A percentile compares a stretch with the other conserved stretches of the same genome.
Evolutionary conservation across 441 rosid genomes (phyloP).

Genomic region (Pelargonium fulgidum): DNA sequence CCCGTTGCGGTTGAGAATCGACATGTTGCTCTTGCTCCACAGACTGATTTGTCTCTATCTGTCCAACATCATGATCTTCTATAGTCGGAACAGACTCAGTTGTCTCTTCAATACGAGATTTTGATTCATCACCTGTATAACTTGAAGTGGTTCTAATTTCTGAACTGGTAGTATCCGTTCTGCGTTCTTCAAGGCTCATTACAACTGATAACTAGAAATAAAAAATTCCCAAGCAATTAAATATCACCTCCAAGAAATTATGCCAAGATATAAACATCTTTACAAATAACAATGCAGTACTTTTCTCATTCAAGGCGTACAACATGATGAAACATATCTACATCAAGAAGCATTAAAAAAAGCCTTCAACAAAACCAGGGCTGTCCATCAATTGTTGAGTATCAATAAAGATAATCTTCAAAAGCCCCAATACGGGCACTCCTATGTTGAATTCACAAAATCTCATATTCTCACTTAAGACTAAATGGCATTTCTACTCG

Average conservation of each 20-base stretch:
- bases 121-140: conserved; percentile 39
- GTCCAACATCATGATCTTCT: conserved; percentile 22
- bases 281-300: no score
- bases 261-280: no score
- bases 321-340: no score
- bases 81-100: conserved; percentile 17
- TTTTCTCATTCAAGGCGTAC: no score
- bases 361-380: no score
- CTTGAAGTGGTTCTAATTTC: conserved; percentile 28
- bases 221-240: conserved; percentile 13
- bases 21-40: conserved; percentile 35
- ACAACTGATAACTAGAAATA: conserved; percentile 38
- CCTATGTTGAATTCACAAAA: no score
- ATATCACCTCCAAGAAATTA: not conserved
- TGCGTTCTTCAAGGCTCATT: conserved; percentile 42
- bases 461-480: no score
- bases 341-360: no score
- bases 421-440: no score
- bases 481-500: no score
- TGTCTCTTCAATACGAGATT: conserved; percentile 34
- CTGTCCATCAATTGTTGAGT: no score
- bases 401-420: no score
- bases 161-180: conserved; percentile 24
- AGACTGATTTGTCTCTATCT: conserved; percentile 22
- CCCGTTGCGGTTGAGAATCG: conserved; percentile 24